Evolutionary conservation across 2,329 filamentous ascomycete species (phyloP).

Genomic region (Stagonosporopsis cucurbitacearum): DNA sequence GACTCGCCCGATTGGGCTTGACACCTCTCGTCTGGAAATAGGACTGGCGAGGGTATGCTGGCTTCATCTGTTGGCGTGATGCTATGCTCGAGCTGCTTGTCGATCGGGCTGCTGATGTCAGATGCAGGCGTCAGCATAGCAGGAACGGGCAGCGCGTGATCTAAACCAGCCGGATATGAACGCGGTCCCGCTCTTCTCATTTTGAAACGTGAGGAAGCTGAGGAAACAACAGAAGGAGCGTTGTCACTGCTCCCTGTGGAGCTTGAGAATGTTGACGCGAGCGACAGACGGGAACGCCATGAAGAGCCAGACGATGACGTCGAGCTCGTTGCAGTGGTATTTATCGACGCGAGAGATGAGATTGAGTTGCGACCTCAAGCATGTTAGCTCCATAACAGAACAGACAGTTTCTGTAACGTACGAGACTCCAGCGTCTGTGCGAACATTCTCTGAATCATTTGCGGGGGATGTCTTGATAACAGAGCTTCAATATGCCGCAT

Average conservation of each 20-base stretch:
- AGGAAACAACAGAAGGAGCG: conserved; percentile 40
- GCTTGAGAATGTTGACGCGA: conserved; percentile 42
- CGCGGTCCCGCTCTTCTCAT: conserved; percentile 41
- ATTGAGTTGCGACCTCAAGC: conserved; percentile 43
- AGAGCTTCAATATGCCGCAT: conserved; percentile 48
- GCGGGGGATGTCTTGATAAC: conserved; percentile 45
- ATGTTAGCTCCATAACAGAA: conserved; percentile 26
- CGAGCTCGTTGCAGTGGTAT: conserved; percentile 37
- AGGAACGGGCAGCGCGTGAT: conserved; percentile 43
- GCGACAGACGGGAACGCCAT: conserved; percentile 43
- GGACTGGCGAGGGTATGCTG: conserved; percentile 36
- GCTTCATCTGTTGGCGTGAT: conserved; percentile 44
- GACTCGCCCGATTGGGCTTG: conserved; percentile 39
- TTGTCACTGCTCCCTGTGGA: conserved; percentile 39
- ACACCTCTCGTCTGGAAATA: conserved; percentile 30
- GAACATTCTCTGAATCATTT: conserved; percentile 47
- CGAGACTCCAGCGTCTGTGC: conserved; percentile 45
- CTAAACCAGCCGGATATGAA: conserved; percentile 44
- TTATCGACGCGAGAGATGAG: conserved; percentile 43
- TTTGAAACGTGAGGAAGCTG: conserved; percentile 39
- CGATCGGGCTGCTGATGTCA: conserved; percentile 41
- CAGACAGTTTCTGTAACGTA: conserved; percentile 25
- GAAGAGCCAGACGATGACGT: conserved; percentile 42
- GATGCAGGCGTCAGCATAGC: conserved; percentile 40
- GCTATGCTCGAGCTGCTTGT: conserved; percentile 37